phyloP scores from a whole-genome alignment of 176 grass and related monocot genomes.

The Triticum timopheevii region DNA sequence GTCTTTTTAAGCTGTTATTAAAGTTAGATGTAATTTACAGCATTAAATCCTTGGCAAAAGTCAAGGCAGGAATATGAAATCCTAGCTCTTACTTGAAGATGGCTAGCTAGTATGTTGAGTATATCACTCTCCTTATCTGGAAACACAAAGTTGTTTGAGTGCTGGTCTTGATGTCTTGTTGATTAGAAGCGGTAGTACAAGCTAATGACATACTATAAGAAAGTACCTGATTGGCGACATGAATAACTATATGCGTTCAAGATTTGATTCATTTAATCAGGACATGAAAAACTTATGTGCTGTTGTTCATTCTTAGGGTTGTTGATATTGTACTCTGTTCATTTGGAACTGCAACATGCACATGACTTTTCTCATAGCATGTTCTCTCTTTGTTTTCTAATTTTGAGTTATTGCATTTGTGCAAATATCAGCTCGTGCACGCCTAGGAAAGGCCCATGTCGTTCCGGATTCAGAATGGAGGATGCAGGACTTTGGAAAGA shows the following conservation, averaged over 20 bases:
- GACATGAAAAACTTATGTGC: not conserved
- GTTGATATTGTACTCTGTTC: not conserved
- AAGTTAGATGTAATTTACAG: not conserved
- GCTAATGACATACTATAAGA: not conserved
- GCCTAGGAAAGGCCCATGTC: not conserved
- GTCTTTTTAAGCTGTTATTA: not conserved
- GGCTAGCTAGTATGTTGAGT: no score
- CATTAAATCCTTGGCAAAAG: not conserved
- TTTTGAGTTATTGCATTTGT: not conserved
- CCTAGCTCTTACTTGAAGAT: not conserved
- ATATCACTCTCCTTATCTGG: not conserved
- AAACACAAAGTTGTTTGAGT: not conserved
- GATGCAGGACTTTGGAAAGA: conserved; percentile 29
- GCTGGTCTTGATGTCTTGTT: not conserved
- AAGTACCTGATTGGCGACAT: not conserved
- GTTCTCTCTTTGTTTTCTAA: not conserved
- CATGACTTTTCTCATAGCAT: not conserved
- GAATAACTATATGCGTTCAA: not conserved
- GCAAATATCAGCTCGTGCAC: not conserved
- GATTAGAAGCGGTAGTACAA: not conserved
- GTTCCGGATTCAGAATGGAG: conserved; percentile 31
- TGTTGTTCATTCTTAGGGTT: not conserved
- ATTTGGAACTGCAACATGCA: not conserved
- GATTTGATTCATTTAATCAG: not conserved
- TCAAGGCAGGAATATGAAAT: not conserved